These are phyloP conservation scores for Pseudogymnoascus sp. DNA, from an alignment of 2,329 filamentous ascomycete species.

Conservation along the genomic window DNA sequence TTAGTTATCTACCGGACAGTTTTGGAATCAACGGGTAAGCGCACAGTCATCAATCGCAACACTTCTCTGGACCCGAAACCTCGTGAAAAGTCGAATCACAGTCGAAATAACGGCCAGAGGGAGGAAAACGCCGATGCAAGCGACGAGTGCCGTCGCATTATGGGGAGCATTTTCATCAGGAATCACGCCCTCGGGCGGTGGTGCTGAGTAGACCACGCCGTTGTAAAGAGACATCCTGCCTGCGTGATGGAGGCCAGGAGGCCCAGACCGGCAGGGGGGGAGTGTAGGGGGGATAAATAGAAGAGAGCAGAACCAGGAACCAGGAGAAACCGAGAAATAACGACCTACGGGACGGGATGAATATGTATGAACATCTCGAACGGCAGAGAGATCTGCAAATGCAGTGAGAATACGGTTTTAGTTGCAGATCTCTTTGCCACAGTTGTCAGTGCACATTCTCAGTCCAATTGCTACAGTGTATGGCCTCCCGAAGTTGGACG, in stretches of 20 bases:
- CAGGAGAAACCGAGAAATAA: neutral
- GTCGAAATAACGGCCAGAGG: slow-evolving; percentile 13
- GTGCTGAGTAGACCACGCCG: slow-evolving; percentile 14
- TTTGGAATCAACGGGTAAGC: neutral
- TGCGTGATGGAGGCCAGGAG: neutral
- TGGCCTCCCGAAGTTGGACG: too few species aligned
- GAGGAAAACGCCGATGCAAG: slow-evolving; percentile 14
- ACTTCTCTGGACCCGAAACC: slow-evolving; percentile 13
- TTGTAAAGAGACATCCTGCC: slow-evolving; percentile 16
- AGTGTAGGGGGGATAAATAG: neutral
- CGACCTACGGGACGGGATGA: neutral
- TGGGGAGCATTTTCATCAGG: slow-evolving; percentile 12
- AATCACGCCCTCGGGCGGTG: slow-evolving; percentile 14
- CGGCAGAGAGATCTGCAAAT: neutral
- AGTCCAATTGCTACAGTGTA: neutral
- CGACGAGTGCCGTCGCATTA: slow-evolving; percentile 11
- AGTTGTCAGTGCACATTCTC: neutral
- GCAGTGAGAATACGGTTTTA: neutral
- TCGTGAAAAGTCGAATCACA: slow-evolving; percentile 16
- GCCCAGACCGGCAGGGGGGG: neutral
- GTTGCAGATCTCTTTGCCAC: too few species aligned
- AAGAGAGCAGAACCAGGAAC: neutral
- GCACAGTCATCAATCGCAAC: slow-evolving; percentile 19
- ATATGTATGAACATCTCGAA: neutral
- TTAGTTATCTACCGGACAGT: neutral